Base-by-base conservation (phyloP, 257 asterid genomes). In the Solanum virginianum region DNA sequence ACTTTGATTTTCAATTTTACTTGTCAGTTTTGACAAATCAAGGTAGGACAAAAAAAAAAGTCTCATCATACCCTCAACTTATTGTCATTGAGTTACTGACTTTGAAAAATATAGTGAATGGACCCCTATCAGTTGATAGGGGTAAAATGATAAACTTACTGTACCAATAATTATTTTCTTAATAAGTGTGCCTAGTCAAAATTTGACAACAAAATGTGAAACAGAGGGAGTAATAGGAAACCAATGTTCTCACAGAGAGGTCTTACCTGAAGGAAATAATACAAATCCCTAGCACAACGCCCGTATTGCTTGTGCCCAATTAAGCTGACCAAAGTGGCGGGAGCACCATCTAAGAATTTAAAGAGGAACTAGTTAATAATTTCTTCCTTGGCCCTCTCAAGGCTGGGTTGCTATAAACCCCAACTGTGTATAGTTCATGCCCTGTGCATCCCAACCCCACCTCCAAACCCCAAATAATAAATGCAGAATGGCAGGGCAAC, bases 211-310 rank as follows among this genome's bases (percentile, higher is more conserved):
- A 4, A 36, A 36, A 36, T 36, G 41, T 36, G 41, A 36, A 32
- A 36, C 6, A 6, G 41, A 36, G 6, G 41, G 1, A 36, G 6
- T 36, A 39, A 41, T 4, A 86, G 56, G 69, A 26, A 75, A 84
- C 36, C 3, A 62, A 45, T 26, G 56, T 75, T 56, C 80, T 68
- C 36, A 80, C 26, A 9, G 83, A 53, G 63, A 32, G 22, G 26
- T n/a, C 62, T 84, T 92, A 95, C 99, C 98, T 97, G 99, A 87
- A 94, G 97, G 88, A 97, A 97, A 82, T 95, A 94, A 86, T 97
- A 92, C 63, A 95, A 69, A 90, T 97, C 99, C 90, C 96, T 92
- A 85, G 99, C 92, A 71, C 99, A 93, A 16, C 94, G 94, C 55
- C 93, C 89, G 87, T 97, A 97, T 89, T 95, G 99, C 85, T 93